These are phyloP conservation scores for Fusarium staphyleae DNA, from an alignment of 2,329 filamentous ascomycete genomes.

Conservation along the genomic window DNA sequence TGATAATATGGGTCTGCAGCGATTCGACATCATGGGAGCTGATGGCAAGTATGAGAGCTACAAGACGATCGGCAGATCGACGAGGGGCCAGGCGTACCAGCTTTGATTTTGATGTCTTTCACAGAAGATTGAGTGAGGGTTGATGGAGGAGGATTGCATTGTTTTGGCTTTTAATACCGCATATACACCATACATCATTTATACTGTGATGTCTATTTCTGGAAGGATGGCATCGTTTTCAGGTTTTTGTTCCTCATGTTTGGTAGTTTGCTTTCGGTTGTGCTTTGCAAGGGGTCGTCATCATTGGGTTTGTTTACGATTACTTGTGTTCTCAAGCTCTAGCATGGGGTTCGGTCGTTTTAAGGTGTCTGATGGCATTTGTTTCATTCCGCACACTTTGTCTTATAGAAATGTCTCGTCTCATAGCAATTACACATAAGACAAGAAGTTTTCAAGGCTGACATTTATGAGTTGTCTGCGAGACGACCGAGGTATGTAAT, in stretches of 20 bases:
- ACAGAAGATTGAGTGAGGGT: not conserved
- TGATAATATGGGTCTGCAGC: conserved; percentile 52
- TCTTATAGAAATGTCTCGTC: not conserved
- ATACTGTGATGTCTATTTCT: conserved; percentile 11
- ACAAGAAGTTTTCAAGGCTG: not conserved
- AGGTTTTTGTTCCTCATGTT: conserved; percentile 13
- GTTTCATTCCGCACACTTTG: conserved; percentile 1
- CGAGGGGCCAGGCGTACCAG: conserved; percentile 42
- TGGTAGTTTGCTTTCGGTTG: conserved; percentile 9
- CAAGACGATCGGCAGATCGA: conserved; percentile 61
- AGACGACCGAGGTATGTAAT: conserved; percentile 11
- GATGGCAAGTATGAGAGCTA: conserved; percentile 60
- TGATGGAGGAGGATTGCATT: conserved; percentile 8
- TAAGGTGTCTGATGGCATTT: conserved; percentile 15
- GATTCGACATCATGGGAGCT: conserved; percentile 62
- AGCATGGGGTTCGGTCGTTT: conserved; percentile 14
- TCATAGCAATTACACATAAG: not conserved
- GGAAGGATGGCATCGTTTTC: conserved; percentile 13
- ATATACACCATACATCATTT: conserved; percentile 26
- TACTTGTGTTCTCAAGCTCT: conserved; percentile 1
- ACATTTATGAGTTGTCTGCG: not conserved
- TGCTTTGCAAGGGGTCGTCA: not conserved
- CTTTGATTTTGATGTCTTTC: conserved; percentile 17
- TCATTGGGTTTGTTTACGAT: conserved; percentile 3
- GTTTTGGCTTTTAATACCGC: conserved; percentile 22